Conservation (phyloP, 1,284 basidiomycete genomes). For the Cryptococcus amylolentus region DNA sequence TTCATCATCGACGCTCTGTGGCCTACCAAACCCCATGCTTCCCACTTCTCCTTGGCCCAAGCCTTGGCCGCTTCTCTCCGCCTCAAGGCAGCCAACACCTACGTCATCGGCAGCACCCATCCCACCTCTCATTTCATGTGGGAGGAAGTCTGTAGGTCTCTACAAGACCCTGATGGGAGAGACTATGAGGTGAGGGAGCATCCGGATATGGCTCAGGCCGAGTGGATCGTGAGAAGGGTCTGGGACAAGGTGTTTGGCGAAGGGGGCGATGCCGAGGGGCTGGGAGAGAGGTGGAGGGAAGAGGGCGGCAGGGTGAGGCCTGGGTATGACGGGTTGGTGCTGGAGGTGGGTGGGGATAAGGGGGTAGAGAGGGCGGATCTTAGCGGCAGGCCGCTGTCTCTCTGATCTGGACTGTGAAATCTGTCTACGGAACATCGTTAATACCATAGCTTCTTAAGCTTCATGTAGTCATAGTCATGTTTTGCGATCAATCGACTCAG, state of each 20-base stretch:
- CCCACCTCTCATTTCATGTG: constrained; percentile 48
- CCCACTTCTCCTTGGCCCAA: constrained; percentile 45
- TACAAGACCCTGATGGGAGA: constrained; percentile 6
- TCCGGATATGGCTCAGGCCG: constrained; percentile 31
- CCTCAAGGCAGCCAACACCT: constrained; percentile 39
- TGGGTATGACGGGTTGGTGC: constrained; percentile 41
- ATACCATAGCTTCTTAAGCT: neutral
- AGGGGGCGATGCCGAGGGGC: constrained; percentile 5
- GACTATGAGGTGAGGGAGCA: constrained; percentile 16
- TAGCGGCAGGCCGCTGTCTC: constrained; percentile 12
- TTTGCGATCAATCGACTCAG: too few species aligned
- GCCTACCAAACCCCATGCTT: constrained; percentile 37
- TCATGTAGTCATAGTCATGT: neutral
- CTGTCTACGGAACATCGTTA: too few species aligned
- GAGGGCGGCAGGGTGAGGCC: constrained; percentile 34
- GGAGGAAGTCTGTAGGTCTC: constrained; percentile 37
- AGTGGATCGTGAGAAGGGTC: constrained; percentile 26
- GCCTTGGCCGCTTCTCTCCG: constrained; percentile 38
- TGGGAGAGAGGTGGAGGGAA: constrained; percentile 19
- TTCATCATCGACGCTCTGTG: constrained; percentile 48
- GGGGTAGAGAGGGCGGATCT: constrained; percentile 8
- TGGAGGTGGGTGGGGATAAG: constrained; percentile 18
- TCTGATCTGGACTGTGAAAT: neutral
- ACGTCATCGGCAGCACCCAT: constrained; percentile 46
- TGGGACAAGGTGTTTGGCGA: constrained; percentile 19